phyloP scores from a whole-genome alignment of 2,329 filamentous ascomycete species.

The Escovopsis sp. region DNA sequence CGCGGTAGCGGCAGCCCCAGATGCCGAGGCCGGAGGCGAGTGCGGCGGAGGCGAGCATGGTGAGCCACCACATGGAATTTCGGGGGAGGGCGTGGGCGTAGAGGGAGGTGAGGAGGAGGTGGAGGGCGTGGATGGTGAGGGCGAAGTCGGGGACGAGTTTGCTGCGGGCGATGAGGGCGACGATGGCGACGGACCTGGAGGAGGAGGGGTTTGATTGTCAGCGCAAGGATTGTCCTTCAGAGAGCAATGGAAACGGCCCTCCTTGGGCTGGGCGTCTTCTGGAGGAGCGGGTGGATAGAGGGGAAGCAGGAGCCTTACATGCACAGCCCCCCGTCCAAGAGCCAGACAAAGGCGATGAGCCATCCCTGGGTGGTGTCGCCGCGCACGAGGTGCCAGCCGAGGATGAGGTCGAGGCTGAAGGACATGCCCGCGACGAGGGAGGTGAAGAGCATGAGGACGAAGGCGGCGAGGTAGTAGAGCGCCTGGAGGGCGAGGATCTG shows the following conservation, averaged over 20 bases:
- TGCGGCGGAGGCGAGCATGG: slow-evolving; percentile 32
- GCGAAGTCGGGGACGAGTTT: slow-evolving; percentile 95
- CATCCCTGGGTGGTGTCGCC: slow-evolving; percentile 48
- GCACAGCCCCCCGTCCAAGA: slow-evolving; percentile 38
- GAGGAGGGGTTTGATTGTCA: no score
- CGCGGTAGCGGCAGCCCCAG: slow-evolving; percentile 83
- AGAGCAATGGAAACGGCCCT: slow-evolving; percentile 5
- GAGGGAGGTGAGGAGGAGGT: slow-evolving; percentile 61
- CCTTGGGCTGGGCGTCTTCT: no score
- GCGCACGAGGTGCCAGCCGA: slow-evolving; percentile 42
- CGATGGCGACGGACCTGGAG: slow-evolving; percentile 64
- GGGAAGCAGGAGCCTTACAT: slow-evolving; percentile 22
- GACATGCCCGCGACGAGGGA: slow-evolving; percentile 39
- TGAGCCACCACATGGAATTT: slow-evolving; percentile 74
- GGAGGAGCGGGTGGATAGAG: not conserved
- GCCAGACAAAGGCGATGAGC: slow-evolving; percentile 42
- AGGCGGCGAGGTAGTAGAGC: slow-evolving; percentile 36
- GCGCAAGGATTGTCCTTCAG: not conserved
- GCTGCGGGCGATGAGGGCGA: slow-evolving; percentile 70
- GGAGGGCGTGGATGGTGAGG: slow-evolving; percentile 71
- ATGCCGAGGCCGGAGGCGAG: slow-evolving; percentile 49
- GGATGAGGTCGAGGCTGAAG: slow-evolving; percentile 38
- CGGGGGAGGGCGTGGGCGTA: slow-evolving; percentile 65
- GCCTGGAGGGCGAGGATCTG: slow-evolving; percentile 43
- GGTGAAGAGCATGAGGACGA: slow-evolving; percentile 41